phyloP scores from a whole-genome alignment of 306 rosid species.

The Ormosia semicastrata region DNA sequence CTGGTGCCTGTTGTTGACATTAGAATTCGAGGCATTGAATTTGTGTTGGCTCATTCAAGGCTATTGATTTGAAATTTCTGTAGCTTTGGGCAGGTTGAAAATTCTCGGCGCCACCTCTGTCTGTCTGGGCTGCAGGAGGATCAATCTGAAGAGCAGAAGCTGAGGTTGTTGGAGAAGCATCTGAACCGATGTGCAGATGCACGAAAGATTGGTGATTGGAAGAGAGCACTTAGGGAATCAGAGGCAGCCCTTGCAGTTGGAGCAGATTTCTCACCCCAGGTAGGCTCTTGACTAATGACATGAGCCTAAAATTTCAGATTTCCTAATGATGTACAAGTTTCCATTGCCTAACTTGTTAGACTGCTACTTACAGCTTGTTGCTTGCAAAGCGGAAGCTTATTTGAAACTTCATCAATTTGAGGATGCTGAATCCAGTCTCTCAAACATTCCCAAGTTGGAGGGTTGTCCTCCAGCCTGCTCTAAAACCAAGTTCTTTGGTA shows the following conservation, averaged over 20 bases:
- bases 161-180: slow-evolving; percentile 70
- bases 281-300: slow-evolving; percentile 8
- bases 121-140: slow-evolving; percentile 56
- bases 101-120: slow-evolving; percentile 56
- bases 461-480: slow-evolving; percentile 52
- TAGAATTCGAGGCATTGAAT: not conserved
- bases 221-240: slow-evolving; percentile 60
- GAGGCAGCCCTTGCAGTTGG: slow-evolving; percentile 72
- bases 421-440: slow-evolving; percentile 64
- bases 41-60: not conserved
- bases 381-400: slow-evolving; percentile 81
- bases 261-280: slow-evolving; percentile 88
- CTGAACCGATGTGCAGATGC: slow-evolving; percentile 63
- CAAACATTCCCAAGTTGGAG: slow-evolving; percentile 60
- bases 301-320: slow-evolving; percentile 1
- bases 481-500: slow-evolving; percentile 65
- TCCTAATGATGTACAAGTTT: not conserved
- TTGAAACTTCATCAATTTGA: slow-evolving; percentile 76
- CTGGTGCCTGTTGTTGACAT: not conserved
- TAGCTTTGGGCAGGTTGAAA: slow-evolving; percentile 77
- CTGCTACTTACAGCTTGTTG: slow-evolving; percentile 55
- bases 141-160: slow-evolving; percentile 68
- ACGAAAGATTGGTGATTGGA: slow-evolving; percentile 76
- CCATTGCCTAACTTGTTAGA: slow-evolving; percentile 14
- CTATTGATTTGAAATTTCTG: slow-evolving; percentile 19